Evolutionary conservation across 805 yeast genomes (phyloP).

Genomic region (Suhomyces prunicola): DNA sequence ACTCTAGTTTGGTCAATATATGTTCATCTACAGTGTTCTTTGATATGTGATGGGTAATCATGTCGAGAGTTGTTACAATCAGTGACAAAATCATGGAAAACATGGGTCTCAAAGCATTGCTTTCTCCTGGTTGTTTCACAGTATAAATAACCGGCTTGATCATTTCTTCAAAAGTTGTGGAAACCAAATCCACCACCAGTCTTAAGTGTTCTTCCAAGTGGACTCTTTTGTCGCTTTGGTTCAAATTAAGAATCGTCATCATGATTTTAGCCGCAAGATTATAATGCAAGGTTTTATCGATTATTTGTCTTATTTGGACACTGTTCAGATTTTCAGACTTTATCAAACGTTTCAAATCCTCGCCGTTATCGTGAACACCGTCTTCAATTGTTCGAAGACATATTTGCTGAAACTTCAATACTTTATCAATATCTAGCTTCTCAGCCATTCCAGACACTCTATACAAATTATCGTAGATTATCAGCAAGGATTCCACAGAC

Average conservation of each 20-base stretch:
- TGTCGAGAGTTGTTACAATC: constrained; percentile 7
- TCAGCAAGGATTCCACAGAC: neutral
- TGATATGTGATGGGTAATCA: constrained; percentile 10
- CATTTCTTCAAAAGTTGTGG: neutral
- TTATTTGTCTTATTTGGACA: neutral
- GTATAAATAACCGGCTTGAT: neutral
- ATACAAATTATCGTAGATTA: constrained; percentile 23
- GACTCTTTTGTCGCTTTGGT: constrained; percentile 41
- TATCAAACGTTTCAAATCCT: constrained; percentile 10
- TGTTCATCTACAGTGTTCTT: constrained; percentile 40
- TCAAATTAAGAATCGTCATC: constrained; percentile 40
- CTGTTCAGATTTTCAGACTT: neutral
- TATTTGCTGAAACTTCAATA: constrained; percentile 22
- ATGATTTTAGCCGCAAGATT: constrained; percentile 32
- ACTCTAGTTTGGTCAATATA: constrained; percentile 57
- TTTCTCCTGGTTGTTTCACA: neutral
- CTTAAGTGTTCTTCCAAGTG: constrained; percentile 44
- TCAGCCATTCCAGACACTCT: constrained; percentile 20
- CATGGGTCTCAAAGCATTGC: constrained; percentile 5
- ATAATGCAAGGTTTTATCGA: constrained; percentile 1
- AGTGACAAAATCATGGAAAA: constrained; percentile 13
- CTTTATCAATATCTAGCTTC: constrained; percentile 12
- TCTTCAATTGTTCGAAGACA: constrained; percentile 23
- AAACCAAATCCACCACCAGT: constrained; percentile 35
- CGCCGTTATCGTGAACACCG: constrained; percentile 16